Base-by-base conservation (phyloP, 495 filamentous ascomycete species). In the Neurospora sublineolata region DNA sequence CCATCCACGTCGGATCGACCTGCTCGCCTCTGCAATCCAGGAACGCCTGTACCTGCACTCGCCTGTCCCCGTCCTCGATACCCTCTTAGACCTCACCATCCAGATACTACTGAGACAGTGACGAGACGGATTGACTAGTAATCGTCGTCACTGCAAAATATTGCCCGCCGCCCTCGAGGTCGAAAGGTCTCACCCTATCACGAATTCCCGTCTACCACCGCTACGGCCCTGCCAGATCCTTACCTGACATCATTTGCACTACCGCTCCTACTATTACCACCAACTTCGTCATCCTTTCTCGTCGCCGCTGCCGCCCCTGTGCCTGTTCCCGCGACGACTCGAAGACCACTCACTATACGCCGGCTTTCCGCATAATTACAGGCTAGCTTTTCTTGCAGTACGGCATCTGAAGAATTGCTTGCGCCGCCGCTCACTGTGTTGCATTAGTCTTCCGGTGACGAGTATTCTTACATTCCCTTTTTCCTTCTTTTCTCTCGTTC, bases 401-500 rank as follows among this genome's bases (percentile, higher is more conserved):
- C 27, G 27, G 52, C 52, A 33, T 64, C 52, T 64, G 52, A 64
- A 64, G 52, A 64, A 64, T 33, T 64, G 52, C 52, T 64, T 64
- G 52, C 52, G 52, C 52, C 52, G 52, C 27, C 52, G 52, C 27
- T 64, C 52, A 64, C 52, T 64, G 52, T 67, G 52, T 64, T 64
- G 52, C 52, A 64, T 64, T 64, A 64, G 52, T 33, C 52, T 64
- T 64, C 41, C 42, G 69, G 69, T 71, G 30, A 71, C 37, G 9
- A 71, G 40, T 44, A 68, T 69, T 73, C 37, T 42, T 71, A n/a
- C 42, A 16, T 9, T 58, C 68, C 23, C 67, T 58, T 67, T 41
- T 67, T 68, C 68, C 38, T 58, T 44, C 73, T 68, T 46, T 70
- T 69, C 11, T 70, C 68, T 64, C 52, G 52, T 73, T 73, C 69